Percentiles rank a stretch among this genome's conserved stretches.
Conservation (phyloP, 75 land plant genomes). For the Picea sitchensis region DNA sequence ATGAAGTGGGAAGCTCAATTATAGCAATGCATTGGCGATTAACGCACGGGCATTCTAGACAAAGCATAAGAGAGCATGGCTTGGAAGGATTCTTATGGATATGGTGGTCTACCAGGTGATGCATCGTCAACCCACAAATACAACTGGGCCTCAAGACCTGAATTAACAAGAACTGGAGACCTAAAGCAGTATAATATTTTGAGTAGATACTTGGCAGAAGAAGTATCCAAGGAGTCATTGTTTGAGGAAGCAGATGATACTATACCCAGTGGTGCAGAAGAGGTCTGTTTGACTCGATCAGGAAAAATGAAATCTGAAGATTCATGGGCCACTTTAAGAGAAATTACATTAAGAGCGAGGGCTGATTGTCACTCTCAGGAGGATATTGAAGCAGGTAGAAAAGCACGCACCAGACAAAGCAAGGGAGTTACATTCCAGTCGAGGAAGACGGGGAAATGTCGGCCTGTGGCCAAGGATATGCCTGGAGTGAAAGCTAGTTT, state of each 20-base stretch:
- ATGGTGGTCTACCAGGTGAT: background rate
- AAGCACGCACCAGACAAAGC: background rate
- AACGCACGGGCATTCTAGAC: background rate
- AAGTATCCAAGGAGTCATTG: background rate
- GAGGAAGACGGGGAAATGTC: background rate
- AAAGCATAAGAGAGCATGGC: background rate
- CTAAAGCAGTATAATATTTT: background rate
- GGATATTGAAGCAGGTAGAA: background rate
- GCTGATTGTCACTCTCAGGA: background rate
- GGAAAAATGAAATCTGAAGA: slow-evolving; percentile 10
- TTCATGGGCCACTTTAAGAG: slow-evolving; percentile 3
- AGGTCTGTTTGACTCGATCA: background rate
- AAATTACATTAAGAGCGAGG: background rate
- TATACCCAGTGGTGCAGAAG: background rate
- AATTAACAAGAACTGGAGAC: background rate
- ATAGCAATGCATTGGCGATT: background rate
- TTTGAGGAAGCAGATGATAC: background rate
- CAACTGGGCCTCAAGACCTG: background rate
- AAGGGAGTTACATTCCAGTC: slow-evolving; percentile 1
- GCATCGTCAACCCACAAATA: background rate
- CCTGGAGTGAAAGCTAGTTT: background rate
- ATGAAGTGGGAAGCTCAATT: background rate
- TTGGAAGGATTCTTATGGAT: background rate
- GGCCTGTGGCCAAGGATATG: background rate
- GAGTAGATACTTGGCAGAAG: slow-evolving; percentile 6